Percentiles rank a stretch among this genome's conserved stretches.
phyloP scores from a whole-genome alignment of 1,284 basidiomycete species.

The Cutaneotrichosporon arboriforme region DNA sequence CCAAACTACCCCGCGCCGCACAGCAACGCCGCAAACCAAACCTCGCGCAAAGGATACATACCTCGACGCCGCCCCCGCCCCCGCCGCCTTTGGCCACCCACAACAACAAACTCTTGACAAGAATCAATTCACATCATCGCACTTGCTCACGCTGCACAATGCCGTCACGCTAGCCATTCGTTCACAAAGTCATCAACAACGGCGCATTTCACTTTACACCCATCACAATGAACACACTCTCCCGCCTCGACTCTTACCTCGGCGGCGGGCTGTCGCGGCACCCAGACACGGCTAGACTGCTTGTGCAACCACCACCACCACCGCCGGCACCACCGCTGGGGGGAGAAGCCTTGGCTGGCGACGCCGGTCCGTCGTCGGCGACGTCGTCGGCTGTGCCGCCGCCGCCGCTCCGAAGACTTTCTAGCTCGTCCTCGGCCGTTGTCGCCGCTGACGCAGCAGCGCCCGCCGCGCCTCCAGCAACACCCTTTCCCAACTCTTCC shows the following conservation, averaged over 20 bases:
- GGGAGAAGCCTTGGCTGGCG: not conserved
- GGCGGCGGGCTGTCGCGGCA: slow-evolving; percentile 11
- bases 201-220: slow-evolving; percentile 65
- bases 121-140: too few relatives aligned
- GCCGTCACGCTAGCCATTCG: too few relatives aligned
- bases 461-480: not conserved
- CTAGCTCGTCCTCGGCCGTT: not conserved
- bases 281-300: not conserved
- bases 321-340: slow-evolving; percentile 1
- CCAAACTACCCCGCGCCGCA: too few relatives aligned
- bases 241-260: slow-evolving; percentile 31
- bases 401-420: not conserved
- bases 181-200: slow-evolving; percentile 41
- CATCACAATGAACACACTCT: slow-evolving; percentile 34
- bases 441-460: too few relatives aligned
- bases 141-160: too few relatives aligned
- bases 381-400: not conserved
- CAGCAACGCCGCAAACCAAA: too few relatives aligned
- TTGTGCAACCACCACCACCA: not conserved
- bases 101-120: too few relatives aligned
- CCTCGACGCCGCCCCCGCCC: too few relatives aligned
- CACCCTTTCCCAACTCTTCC: not conserved
- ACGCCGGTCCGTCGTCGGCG: not conserved
- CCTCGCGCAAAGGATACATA: too few relatives aligned
- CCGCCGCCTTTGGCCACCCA: too few relatives aligned